Evolutionary conservation across 1,284 basidiomycete genomes (phyloP), one percentile per base, ranked within the genome.

Genomic region (Heterobasidion annosum): DNA sequence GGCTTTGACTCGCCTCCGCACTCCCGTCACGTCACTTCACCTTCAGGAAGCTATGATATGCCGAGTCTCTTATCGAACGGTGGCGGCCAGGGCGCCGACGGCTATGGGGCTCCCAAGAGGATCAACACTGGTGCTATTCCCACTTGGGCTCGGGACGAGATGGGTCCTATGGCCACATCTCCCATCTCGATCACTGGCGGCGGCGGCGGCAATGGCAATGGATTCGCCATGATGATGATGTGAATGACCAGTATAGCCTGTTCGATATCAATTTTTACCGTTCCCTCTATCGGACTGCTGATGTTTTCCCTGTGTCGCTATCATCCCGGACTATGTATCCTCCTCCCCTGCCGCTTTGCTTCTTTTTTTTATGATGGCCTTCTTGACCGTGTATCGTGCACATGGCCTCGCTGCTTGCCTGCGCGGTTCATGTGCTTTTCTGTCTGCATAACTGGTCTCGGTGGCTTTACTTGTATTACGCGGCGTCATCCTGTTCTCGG

Each of bases 1-100:
- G 65, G 68, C 8, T 74, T 67, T 56, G 66, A 61, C 13, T 68
- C 71, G 4, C 67, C 65, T 9, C 60, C 66, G 55, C 37, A 40
- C 37, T 10, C 37, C n/a, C 37, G 37, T 12, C 12, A n/a, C 37
- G 37, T n/a, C 37, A 40, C 10, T n/a, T 40, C 37, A n/a, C 37
- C 37, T 40, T 40, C 37, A 8, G 37, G 37, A 10, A 40, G 37
- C n/a, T 40, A 40, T 40, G 37, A 40, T 10, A 40, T 40, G 37
- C 37, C 37, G 12, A 40, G 37, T n/a, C 37, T 40, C 12, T n/a
- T 40, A n/a, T 40, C n/a, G 37, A 40, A 40, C 37, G n/a, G 37
- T 40, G n/a, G 37, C 7, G 37, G 37, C n/a, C 37, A 40, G 37
- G 37, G 37, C n/a, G 37, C n/a, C 10, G 37, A 40, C n/a, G 37